Evolutionary conservation across 305 asterid species (phyloP).

Genomic region (Lippia alba): DNA sequence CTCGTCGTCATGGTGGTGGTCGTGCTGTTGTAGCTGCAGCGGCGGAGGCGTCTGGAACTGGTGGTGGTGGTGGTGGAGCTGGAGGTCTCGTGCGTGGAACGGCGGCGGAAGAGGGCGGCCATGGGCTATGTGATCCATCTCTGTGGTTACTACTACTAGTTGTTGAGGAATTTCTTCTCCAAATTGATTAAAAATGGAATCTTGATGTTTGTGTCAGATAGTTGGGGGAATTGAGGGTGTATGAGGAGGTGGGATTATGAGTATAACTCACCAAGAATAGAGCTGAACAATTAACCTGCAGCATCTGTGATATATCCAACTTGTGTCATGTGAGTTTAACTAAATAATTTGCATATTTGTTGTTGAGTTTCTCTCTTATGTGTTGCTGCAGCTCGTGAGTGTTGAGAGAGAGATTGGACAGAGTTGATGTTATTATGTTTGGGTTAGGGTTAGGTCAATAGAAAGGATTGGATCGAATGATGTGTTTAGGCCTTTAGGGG

Average conservation of each 20-base stretch:
- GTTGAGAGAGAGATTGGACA: conserved; percentile 29
- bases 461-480: conserved; percentile 32
- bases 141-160: background rate
- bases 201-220: background rate
- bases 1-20: conserved; percentile 55
- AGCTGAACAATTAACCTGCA: conserved; percentile 40
- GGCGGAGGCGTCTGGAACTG: conserved; percentile 33
- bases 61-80: conserved; percentile 49
- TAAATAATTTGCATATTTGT: conserved; percentile 17
- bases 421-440: conserved; percentile 33
- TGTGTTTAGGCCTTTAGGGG: too few relatives aligned
- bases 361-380: conserved; percentile 18
- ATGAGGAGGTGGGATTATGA: background rate
- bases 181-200: background rate
- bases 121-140: conserved; percentile 67
- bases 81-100: conserved; percentile 61
- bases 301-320: conserved; percentile 29
- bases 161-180: background rate
- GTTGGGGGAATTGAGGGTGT: conserved; percentile 14
- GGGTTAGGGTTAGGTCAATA: conserved; percentile 59
- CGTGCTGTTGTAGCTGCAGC: conserved; percentile 42
- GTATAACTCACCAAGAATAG: conserved; percentile 40
- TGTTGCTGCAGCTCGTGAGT: conserved; percentile 25
- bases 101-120: conserved; percentile 74
- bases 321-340: conserved; percentile 32